Base-by-base conservation (phyloP, 352 stramenopile species). In the Phytophthora nicotianae region DNA sequence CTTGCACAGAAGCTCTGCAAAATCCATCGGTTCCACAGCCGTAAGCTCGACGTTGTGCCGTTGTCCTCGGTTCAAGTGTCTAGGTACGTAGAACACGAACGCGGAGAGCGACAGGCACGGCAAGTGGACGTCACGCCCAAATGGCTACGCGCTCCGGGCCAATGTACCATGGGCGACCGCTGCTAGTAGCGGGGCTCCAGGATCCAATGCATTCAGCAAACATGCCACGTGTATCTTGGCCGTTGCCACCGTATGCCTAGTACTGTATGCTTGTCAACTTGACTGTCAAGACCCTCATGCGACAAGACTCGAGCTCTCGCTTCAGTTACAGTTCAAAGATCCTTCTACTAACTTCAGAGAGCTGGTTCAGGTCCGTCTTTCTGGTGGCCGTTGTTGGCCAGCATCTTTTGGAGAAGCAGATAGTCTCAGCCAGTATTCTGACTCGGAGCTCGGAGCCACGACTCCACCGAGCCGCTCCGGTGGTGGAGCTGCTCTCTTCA, bases 301-400 rank as follows among this genome's bases (percentile, higher is more conserved):
- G 63, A 71, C 63, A 71, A 58, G 37, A 24, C 47, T 47, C 57
- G 37, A 58, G 60, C 59, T 40, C 24, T 50, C 27, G 53, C 46
- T 27, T 68, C n/a, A n/a, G n/a, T n/a, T n/a, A 60, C 50, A 61
- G n/a, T 61, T 62, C 52, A 65, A 65, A 65, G 65, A 73, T 73
- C 59, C 20, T 64, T 58, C 52, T 48, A 49, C 24, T 29, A 13
- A 26, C 37, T 62, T 69, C 58, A 73, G 59, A 73, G 59, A 72
- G 64, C 64, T 62, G 65, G 65, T 70, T 70, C 53, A 21, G 47
- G 33, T 40, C 43, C 53, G 52, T 57, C 59, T 69, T 50, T 50
- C 58, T 51, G 14, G 45, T 35, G 29, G 29, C 29, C 29, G 13
- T 45, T 38, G 2, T 38, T 38, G 32, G 32, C 45, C 56, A 62